Base-by-base conservation (phyloP, 805 yeast genomes). In the Starmerella apis region DNA sequence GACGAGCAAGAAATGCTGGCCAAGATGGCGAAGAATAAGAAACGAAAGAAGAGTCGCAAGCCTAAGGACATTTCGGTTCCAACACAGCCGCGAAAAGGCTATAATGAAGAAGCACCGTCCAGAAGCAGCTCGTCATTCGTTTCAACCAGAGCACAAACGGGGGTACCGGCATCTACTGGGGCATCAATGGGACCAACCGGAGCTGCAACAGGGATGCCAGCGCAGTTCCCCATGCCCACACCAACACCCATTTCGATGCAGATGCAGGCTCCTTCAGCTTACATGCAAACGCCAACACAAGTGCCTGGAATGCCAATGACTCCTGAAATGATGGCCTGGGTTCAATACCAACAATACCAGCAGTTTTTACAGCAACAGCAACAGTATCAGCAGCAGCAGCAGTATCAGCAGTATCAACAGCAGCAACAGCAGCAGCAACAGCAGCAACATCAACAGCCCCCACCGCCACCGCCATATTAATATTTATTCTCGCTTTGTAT, bases 1-100 rank as follows among this genome's bases (percentile, higher is more conserved):
- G 97, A 92, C 65, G 97, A 90, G 62, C 77, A 77, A 53, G 97
- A 92, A 64, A 75, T 79, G 58, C 81, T 77, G 31, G 77, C 76
- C 41, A 88, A 83, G 62, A 76, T 74, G 47, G 65, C 72, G 20
- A 80, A 75, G 63, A 85, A 82, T 66, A 76, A 75, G 51, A 76
- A 77, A 65, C 78, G 76, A 58, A 73, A 71, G 50, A 67, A 56
- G 51, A 63, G 60, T 23, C 43, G 43, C 20, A 38, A 41, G 33
- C 45, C 45, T 9, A 41, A 28, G n/a, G 45, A 41, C 35, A 18
- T 10, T 5, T 22, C 13, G 6, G 31, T 25, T 3, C 20, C 33
- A 10, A 24, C n/a, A 14, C 25, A 27, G 35, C 35, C 22, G 43
- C 41, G 27, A 13, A 31, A 14, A 8, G 35, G 7, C n/a, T 13